These are phyloP conservation scores for Myriosclerotinia scirpicola DNA, from an alignment of 2,329 filamentous ascomycete genomes.

Conservation along the genomic window DNA sequence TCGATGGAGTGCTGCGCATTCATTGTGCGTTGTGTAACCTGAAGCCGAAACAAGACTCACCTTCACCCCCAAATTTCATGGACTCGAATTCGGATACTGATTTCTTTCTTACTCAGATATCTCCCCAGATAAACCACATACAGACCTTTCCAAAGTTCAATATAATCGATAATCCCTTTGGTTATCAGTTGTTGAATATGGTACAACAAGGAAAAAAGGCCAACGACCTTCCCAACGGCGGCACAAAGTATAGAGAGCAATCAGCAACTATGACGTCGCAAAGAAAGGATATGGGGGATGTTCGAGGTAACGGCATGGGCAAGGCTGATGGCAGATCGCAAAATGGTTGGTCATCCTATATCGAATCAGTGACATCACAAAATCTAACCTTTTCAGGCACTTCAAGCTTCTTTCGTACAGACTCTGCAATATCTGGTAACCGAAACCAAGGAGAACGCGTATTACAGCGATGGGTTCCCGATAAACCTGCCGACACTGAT, in stretches of 20 bases:
- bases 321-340: conserved; percentile 49
- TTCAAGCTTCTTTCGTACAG: conserved; percentile 74
- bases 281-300: conserved; percentile 58
- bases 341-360: conserved; percentile 54
- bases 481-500: conserved; percentile 60
- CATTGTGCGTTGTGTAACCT: conserved; percentile 15
- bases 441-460: conserved; percentile 68
- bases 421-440: conserved; percentile 80
- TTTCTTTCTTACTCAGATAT: conserved; percentile 21
- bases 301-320: conserved; percentile 50
- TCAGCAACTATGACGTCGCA: conserved; percentile 58
- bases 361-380: neutral
- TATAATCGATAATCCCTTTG: conserved; percentile 14
- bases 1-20: conserved; percentile 15
- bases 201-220: conserved; percentile 50
- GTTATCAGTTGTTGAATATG: conserved; percentile 53
- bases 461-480: conserved; percentile 80
- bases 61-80: neutral
- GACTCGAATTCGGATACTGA: neutral
- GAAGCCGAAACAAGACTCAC: neutral
- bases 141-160: neutral
- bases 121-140: neutral
- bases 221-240: conserved; percentile 47
- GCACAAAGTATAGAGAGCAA: conserved; percentile 48
- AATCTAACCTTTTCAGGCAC: conserved; percentile 53